These are phyloP conservation scores for Globisporangium solare DNA, from an alignment of 352 stramenopile species.

Conservation along the genomic window DNA sequence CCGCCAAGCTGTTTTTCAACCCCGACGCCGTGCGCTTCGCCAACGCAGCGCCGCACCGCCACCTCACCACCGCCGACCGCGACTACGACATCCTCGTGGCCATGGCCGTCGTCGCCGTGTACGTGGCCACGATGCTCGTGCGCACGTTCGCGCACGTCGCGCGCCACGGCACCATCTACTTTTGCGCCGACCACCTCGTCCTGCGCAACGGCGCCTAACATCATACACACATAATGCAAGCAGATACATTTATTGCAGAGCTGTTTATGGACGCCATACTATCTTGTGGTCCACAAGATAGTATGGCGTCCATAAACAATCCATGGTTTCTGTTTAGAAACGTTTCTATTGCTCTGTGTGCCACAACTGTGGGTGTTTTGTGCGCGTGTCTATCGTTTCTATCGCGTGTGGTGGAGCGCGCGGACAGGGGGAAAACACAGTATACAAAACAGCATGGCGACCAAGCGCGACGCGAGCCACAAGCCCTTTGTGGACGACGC, in stretches of 20 bases:
- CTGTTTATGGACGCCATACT: too few relatives aligned
- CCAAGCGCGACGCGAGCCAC: constrained; percentile 19
- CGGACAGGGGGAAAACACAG: too few relatives aligned
- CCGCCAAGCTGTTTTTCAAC: not conserved
- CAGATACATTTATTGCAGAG: too few relatives aligned
- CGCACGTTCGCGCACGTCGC: constrained; percentile 53
- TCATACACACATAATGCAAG: not conserved
- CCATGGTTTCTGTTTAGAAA: not conserved
- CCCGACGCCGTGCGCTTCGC: not conserved
- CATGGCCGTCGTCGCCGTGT: constrained; percentile 37
- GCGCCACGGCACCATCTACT: constrained; percentile 62
- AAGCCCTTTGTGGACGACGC: constrained; percentile 47
- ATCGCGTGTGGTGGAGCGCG: not conserved
- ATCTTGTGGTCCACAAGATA: too few relatives aligned
- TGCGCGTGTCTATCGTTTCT: not conserved
- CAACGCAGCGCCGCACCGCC: not conserved
- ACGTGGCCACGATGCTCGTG: constrained; percentile 43
- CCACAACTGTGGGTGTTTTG: too few relatives aligned
- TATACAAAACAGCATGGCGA: constrained; percentile 12
- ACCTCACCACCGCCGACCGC: constrained; percentile 7
- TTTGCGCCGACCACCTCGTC: constrained; percentile 50
- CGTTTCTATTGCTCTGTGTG: too few relatives aligned
- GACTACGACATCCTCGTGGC: constrained; percentile 44
- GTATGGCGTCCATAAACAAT: too few relatives aligned
- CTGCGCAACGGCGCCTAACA: not conserved